Evolutionary conservation across 805 yeast genomes (phyloP), one percentile per base, ranked within the genome.

Genomic region (Ogataea methanolica): DNA sequence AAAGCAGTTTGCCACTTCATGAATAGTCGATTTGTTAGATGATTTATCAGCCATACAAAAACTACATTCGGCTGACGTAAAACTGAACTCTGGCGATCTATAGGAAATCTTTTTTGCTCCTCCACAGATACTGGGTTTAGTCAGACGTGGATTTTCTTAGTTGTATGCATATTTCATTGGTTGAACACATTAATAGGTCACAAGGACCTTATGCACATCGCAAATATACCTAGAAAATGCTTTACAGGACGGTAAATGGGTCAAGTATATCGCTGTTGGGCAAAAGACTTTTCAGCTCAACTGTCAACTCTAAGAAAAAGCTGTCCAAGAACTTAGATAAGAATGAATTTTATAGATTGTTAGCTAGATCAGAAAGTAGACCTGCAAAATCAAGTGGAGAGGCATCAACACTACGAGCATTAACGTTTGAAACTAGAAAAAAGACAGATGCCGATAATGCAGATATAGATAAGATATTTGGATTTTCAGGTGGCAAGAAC

Each of bases 401-500:
- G 31, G 35, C 42, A 15, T 38, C 29, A 3, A 46, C 36, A 36
- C 31, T 45, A 15, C 55, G 39, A 41, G 45, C 52, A 23, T 29
- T 41, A 4, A 22, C 59, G 35, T 66, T 66, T 47, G 68, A 63
- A 16, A 56, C 67, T 12, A 49, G 54, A 35, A 37, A 50, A 6
- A 60, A 48, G 21, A 26, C 36, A 1, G 59, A 50, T 29, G 46
- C 47, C 11, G 56, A 48, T 33, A 45, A 50, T 33, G 47, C 58
- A 11, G 60, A 54, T 7, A 56, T 58, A 33, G 61, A 58, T 23
- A 55, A 51, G 23, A 57, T 65, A 11, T 66, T 66, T 46, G 68
- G 69, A 5, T 61, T 56, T 33, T 56, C 66, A 6, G 56, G 56
- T 9, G 42, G 55, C 5, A 61, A 63, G 41, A 62, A 62, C 37